Conservation (phyloP, 768 basidiomycete genomes). For the Mycena pura region DNA sequence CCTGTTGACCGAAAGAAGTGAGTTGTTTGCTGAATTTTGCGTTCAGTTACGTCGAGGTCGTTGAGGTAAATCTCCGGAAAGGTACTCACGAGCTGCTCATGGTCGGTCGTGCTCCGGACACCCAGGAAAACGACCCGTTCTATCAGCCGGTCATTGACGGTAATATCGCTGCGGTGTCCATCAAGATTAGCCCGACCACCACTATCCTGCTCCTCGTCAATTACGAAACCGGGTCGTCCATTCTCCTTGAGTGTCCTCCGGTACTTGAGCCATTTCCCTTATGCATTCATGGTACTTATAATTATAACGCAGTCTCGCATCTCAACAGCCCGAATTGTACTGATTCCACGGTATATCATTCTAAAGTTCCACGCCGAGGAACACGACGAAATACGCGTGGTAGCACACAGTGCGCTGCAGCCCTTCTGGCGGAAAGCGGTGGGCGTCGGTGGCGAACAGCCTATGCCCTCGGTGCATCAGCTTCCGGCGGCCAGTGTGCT, state of each 20-base stretch:
- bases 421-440: too few relatives aligned
- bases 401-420: too few relatives aligned
- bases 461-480: too few relatives aligned
- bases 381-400: too few relatives aligned
- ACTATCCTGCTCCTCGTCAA: neutral
- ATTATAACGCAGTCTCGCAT: too few relatives aligned
- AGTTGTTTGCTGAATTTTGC: neutral
- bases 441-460: too few relatives aligned
- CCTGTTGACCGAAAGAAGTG: neutral
- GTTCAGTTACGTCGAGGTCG: slow-evolving; percentile 8
- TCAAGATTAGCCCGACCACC: neutral
- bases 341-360: too few relatives aligned
- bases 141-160: neutral
- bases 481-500: too few relatives aligned
- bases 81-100: neutral
- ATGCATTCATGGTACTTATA: too few relatives aligned
- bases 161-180: neutral
- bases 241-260: neutral
- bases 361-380: too few relatives aligned
- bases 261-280: too few relatives aligned
- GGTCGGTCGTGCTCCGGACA: neutral
- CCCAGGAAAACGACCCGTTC: neutral
- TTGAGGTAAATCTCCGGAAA: neutral
- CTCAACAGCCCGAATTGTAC: too few relatives aligned
- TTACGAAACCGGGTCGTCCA: neutral